Conservation (phyloP, 306 rosid species). For the Ziziphus jujuba region DNA sequence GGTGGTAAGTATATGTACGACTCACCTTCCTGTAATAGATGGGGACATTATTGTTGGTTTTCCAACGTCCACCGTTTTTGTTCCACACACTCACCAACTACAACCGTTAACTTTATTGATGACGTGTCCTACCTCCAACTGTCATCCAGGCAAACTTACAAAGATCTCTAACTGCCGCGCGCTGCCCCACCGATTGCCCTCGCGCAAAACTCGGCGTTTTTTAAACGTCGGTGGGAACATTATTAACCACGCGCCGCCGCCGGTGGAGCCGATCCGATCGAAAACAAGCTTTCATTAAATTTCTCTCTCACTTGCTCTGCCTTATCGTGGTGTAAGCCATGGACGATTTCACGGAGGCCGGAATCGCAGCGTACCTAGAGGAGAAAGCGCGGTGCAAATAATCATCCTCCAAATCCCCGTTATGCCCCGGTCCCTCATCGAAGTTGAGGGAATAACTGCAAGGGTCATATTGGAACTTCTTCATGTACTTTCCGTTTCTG, state of each 20-base stretch:
- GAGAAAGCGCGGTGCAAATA: slow-evolving; percentile 45
- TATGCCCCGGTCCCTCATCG: slow-evolving; percentile 47
- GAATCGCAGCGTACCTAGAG: slow-evolving; percentile 50
- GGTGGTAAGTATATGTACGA: no score
- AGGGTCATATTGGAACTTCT: slow-evolving; percentile 54
- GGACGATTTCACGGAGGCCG: no score
- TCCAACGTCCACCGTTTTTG: no score
- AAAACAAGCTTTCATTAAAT: neutral
- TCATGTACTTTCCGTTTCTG: slow-evolving; percentile 15
- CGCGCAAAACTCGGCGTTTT: slow-evolving; percentile 10
- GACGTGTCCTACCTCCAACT: no score
- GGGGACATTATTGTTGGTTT: no score
- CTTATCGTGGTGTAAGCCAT: slow-evolving; percentile 39
- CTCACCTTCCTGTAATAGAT: no score
- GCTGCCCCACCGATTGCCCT: neutral
- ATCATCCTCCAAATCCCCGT: slow-evolving; percentile 18
- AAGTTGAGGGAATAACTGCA: slow-evolving; percentile 67
- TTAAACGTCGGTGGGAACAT: neutral
- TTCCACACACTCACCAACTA: no score
- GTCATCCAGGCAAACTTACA: no score
- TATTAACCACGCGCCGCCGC: neutral
- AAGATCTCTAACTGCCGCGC: neutral
- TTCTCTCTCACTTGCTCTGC: slow-evolving; percentile 47
- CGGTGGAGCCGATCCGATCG: neutral
- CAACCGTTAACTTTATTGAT: no score